Percentiles rank a stretch among this genome's conserved stretches.
Evolutionary conservation across 2,329 filamentous ascomycete species (phyloP).

Genomic region (Botrytis fabae): DNA sequence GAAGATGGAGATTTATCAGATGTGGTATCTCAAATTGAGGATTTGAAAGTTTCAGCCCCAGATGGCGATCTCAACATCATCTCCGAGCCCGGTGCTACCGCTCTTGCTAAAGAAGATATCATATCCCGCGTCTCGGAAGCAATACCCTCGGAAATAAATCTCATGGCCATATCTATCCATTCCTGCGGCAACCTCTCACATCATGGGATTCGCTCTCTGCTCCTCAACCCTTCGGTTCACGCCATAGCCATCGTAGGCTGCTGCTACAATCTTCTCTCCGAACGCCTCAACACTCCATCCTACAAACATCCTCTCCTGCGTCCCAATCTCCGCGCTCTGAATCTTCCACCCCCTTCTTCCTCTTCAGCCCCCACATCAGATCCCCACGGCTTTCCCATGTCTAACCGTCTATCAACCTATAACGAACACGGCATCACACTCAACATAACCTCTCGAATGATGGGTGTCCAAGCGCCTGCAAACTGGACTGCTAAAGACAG

Average conservation of each 20-base stretch:
- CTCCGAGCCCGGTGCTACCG: background rate
- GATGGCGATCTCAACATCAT: background rate
- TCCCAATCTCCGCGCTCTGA: constrained; percentile 64
- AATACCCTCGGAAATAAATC: constrained; percentile 37
- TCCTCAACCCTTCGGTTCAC: constrained; percentile 78
- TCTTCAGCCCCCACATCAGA: constrained; percentile 61
- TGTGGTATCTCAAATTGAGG: constrained; percentile 63
- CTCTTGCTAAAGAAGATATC: background rate
- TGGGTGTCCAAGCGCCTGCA: constrained; percentile 91
- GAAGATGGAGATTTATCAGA: constrained; percentile 70
- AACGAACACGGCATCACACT: constrained; percentile 66
- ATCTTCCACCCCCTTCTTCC: constrained; percentile 63
- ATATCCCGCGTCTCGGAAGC: constrained; percentile 2
- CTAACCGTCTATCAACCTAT: constrained; percentile 63
- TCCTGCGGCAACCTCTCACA: constrained; percentile 98
- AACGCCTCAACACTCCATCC: constrained; percentile 81
- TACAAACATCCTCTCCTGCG: constrained; percentile 81
- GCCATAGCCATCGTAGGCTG: constrained; percentile 97
- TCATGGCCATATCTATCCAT: constrained; percentile 93
- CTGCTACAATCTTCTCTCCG: constrained; percentile 96
- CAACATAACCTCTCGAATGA: constrained; percentile 96
- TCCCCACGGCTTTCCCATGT: constrained; percentile 93
- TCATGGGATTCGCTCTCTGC: constrained; percentile 82
- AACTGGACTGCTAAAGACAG: constrained; percentile 88
- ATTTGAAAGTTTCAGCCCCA: constrained; percentile 40